Evolutionary conservation across 106 monocot genomes (phyloP), one percentile per base, ranked within the genome.

Genomic region (Dendrobium officinale): DNA sequence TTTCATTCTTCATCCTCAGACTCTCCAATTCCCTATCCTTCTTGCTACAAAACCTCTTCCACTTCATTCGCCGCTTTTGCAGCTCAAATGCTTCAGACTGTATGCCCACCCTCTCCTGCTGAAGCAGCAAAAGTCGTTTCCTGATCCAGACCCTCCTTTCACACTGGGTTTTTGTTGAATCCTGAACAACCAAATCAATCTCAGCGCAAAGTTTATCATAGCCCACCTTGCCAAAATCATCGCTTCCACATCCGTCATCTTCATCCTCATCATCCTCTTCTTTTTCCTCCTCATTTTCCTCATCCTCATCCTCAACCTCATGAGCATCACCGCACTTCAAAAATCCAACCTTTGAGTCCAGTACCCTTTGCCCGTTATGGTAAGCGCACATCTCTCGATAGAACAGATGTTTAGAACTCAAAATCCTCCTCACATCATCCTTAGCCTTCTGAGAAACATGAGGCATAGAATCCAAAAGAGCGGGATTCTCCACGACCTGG

Each of bases 381-480:
- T 91, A 95, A 3, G 93, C 88, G 59, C 96, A 96, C 96, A 96
- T 93, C 80, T 96, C 96, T 40, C 90, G 85, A 24, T 96, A 96
- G 68, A 92, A 93, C 20, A 96, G 88, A 64, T 96, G 96, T 74
- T 96, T 96, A 17, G 96, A 95, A 77, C 88, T 93, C 82, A 95
- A 73, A 22, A 95, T 95, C 85, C 93, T 95, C 82, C 88, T 86
- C 17, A 85, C 92, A 75, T 91, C 93, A 33, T 95, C 93, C 82
- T 95, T 95, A 22, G 84, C 77, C 74, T 91, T 93, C 9, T 87
- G 89, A 10, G 95, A 83, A 8, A 95, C 19, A 77, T 85, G 85
- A 24, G 86, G 54, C 88, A 93, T 95, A 49, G 61, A 44, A 20
- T 93, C 92, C 78, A 95, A 81, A 0, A 95, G 82, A 1, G 48